Conservation (phyloP, 176 grass and related monocot species). For the Oryza coarctata region DNA sequence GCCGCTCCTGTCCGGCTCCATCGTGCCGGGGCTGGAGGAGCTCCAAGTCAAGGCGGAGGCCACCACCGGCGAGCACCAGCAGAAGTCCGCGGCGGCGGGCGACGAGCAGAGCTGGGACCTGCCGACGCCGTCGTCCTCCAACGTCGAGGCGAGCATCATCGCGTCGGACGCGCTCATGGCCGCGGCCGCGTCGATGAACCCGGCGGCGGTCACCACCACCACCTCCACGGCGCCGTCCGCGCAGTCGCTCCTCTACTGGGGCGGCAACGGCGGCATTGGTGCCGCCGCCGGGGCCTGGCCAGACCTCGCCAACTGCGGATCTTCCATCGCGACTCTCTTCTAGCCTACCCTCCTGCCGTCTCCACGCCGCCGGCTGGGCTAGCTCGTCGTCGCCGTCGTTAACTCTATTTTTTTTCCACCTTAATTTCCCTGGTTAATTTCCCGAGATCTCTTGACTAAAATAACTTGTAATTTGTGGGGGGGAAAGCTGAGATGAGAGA, state of each 20-base stretch:
- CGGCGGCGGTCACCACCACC: conserved; percentile 22
- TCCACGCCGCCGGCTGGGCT: not conserved
- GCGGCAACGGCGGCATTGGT: conserved; percentile 46
- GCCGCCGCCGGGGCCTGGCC: conserved; percentile 42
- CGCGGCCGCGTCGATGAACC: conserved; percentile 49
- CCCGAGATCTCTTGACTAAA: conserved; percentile 46
- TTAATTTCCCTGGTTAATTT: conserved; percentile 46
- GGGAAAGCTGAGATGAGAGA: conserved; percentile 37
- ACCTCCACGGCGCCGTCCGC: not conserved
- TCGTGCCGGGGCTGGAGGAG: conserved; percentile 58
- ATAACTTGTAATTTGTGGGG: conserved; percentile 62
- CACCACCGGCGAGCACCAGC: conserved; percentile 19
- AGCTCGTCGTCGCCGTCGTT: conserved; percentile 23
- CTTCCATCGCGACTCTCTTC: conserved; percentile 82
- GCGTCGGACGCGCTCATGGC: conserved; percentile 65
- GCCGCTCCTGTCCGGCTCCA: conserved; percentile 47
- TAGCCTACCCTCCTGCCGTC: conserved; percentile 17
- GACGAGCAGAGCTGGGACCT: conserved; percentile 48
- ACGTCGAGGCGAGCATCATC: conserved; percentile 49
- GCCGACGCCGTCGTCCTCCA: conserved; percentile 42
- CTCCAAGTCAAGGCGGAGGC: conserved; percentile 61
- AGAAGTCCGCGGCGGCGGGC: not conserved
- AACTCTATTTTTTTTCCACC: conserved; percentile 39
- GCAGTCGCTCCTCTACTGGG: conserved; percentile 52
- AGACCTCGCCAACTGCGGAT: conserved; percentile 64